Base-by-base conservation (phyloP, 192 early-diverging fungal species). In the Coemansia sp. region DNA sequence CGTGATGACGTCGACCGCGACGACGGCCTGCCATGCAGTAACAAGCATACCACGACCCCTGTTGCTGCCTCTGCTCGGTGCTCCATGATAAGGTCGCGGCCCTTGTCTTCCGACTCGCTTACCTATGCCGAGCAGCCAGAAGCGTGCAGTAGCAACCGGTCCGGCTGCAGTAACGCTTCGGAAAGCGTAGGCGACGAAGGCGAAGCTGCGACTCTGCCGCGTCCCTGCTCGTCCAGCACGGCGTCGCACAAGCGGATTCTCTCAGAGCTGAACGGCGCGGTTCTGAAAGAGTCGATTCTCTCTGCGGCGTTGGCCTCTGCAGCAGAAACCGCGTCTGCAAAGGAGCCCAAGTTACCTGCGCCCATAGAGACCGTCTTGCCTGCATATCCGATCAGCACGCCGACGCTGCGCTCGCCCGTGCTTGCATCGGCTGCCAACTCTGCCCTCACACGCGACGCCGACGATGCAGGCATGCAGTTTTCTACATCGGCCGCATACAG, bases 41-140 rank as follows among this genome's bases (percentile, higher is more conserved):
- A 42, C 42, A 46, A 27, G n/a, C 57, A 50, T 56, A 14, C 50
- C 58, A 24, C 39, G 2, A 28, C 51, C 6, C 29, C 29, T n/a
- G n/a, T 28, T 32, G 9, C 18, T 18, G 28, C 59, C n/a, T 50
- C 53, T 32, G 49, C 42, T 18, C 20, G 24, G 45, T 25, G 42
- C 16, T 67, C 62, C 34, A 51, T 59, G 34, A 69, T 54, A 28
- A 62, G 61, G 42, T 52, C 63, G 32, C 73, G 67, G 14, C 67
- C 73, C 27, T n/a, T 54, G 20, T 76, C 74, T 29, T 48, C 55
- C 10, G 72, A 75, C 57, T 75, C 67, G 28, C 56, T 69, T 34
- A 68, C 66, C 11, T 66, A 62, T 27, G 42, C 67, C 60, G 68
- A 67, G 25, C 42, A 65, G 27, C 69, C 51, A 58, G 64, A 58